phyloP scores from a whole-genome alignment of 2,329 filamentous ascomycete genomes.

The Cladosporium sphaerospermum region DNA sequence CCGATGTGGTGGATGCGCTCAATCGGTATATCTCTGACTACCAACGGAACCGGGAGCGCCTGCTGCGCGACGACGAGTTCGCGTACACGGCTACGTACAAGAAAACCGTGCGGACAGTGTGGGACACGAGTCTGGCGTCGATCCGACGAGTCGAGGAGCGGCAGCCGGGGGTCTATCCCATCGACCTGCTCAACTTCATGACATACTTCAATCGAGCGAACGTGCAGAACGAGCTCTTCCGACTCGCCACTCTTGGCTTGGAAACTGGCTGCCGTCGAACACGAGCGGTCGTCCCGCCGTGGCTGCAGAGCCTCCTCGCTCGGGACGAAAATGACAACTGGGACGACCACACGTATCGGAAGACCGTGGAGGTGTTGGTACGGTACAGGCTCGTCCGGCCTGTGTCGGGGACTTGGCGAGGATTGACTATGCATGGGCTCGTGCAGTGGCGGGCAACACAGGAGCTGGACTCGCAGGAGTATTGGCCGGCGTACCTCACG shows the following conservation, averaged over 20 bases:
- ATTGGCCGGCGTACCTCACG: background rate
- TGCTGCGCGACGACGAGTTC: background rate
- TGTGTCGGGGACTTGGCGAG: background rate
- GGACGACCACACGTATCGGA: background rate
- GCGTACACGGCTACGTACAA: background rate
- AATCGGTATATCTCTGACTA: background rate
- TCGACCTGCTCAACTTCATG: background rate
- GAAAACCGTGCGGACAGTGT: background rate
- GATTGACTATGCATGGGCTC: constrained; percentile 1
- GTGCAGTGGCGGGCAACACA: background rate
- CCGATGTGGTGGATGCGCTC: background rate
- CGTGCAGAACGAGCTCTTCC: background rate
- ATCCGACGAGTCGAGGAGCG: background rate
- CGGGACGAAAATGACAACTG: background rate
- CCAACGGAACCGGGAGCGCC: background rate
- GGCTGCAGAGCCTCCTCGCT: background rate
- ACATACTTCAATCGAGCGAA: background rate
- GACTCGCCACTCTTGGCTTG: background rate
- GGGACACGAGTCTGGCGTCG: background rate
- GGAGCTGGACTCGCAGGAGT: background rate
- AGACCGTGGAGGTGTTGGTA: background rate
- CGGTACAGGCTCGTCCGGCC: background rate
- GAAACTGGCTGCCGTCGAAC: background rate
- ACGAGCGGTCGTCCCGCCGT: background rate
- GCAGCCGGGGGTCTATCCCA: background rate